Percentiles rank a stretch among this genome's conserved stretches.
Evolutionary conservation across 176 grass and related monocot species (phyloP).

Genomic region (maize (Zea mays)): DNA sequence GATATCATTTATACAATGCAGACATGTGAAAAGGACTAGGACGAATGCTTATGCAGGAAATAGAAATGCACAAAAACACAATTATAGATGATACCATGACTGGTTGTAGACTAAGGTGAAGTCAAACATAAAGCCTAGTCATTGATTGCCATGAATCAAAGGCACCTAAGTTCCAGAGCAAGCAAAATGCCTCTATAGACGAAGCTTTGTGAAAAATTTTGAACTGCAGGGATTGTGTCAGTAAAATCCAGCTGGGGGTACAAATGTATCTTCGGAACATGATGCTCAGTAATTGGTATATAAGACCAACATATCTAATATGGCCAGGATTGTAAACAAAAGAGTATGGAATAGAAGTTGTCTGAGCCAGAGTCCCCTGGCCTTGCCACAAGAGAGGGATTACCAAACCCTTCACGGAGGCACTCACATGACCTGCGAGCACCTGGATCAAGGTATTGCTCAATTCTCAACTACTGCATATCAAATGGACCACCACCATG

Average conservation of each 20-base stretch:
- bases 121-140: neutral
- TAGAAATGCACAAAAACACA: neutral
- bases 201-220: slow-evolving; percentile 33
- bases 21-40: neutral
- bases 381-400: neutral
- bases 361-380: neutral
- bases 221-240: neutral
- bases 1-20: slow-evolving; percentile 18
- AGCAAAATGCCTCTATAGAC: slow-evolving; percentile 19
- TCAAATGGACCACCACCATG: too few relatives aligned
- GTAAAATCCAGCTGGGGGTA: neutral
- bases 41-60: neutral
- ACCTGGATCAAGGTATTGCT: neutral
- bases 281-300: slow-evolving; percentile 32
- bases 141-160: neutral
- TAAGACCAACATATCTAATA: slow-evolving; percentile 9
- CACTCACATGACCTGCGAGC: neutral
- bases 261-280: slow-evolving; percentile 2
- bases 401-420: neutral
- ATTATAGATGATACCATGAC: neutral
- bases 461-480: too few relatives aligned
- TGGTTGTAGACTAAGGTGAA: neutral
- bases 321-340: slow-evolving; percentile 25
- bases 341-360: slow-evolving; percentile 12
- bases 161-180: neutral